phyloP scores from a whole-genome alignment of 805 yeast genomes.

The Yamadazyma sp. region DNA sequence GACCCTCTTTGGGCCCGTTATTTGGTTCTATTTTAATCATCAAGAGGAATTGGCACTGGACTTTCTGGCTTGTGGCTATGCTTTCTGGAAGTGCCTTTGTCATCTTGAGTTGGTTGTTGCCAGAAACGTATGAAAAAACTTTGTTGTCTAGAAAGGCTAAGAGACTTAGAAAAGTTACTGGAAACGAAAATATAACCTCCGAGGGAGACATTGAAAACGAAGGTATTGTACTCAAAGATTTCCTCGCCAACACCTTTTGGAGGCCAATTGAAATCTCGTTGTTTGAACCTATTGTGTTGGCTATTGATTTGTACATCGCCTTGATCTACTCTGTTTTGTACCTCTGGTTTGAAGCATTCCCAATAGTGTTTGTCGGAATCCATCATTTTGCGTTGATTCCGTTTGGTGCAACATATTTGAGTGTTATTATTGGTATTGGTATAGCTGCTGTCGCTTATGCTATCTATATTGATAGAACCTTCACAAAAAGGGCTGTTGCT shows the following conservation, averaged over 20 bases:
- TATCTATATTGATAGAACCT: slow-evolving; percentile 22
- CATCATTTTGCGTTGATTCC: slow-evolving; percentile 49
- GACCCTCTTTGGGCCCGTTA: slow-evolving; percentile 58
- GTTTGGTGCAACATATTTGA: slow-evolving; percentile 48
- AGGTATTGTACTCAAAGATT: slow-evolving; percentile 3
- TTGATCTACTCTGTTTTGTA: slow-evolving; percentile 54
- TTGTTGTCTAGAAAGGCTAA: slow-evolving; percentile 48
- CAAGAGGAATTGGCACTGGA: slow-evolving; percentile 28
- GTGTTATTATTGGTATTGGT: slow-evolving; percentile 47
- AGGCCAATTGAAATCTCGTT: slow-evolving; percentile 51
- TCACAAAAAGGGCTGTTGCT: slow-evolving; percentile 21
- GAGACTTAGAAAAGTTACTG: slow-evolving; percentile 50
- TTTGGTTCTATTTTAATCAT: slow-evolving; percentile 51
- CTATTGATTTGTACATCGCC: slow-evolving; percentile 52
- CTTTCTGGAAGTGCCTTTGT: slow-evolving; percentile 15
- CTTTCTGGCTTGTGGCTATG: slow-evolving; percentile 51
- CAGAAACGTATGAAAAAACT: slow-evolving; percentile 50
- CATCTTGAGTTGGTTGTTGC: slow-evolving; percentile 39
- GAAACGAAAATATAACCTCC: slow-evolving; percentile 44
- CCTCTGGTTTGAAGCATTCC: slow-evolving; percentile 53
- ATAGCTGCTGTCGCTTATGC: slow-evolving; percentile 36
- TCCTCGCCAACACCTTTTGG: slow-evolving; percentile 24
- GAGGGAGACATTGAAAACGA: slow-evolving; percentile 37
- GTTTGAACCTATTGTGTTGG: slow-evolving; percentile 56
- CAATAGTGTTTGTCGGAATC: slow-evolving; percentile 49